Evolutionary conservation across 2,329 filamentous ascomycete genomes (phyloP), one percentile per base, ranked within the genome.

Genomic region (Simplicillium aogashimaense): DNA sequence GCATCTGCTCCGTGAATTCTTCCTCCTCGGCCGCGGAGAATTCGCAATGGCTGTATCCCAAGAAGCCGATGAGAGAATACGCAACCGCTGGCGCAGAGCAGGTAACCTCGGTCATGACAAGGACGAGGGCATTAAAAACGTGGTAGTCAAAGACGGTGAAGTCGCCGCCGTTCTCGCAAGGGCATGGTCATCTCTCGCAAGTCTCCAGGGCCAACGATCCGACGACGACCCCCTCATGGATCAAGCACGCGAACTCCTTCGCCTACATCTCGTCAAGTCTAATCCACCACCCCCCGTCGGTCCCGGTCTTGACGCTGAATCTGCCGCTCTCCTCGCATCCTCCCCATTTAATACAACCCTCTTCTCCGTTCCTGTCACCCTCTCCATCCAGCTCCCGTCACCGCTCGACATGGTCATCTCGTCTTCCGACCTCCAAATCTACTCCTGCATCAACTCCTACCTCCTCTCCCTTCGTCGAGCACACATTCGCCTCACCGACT

Each of bases 381-480:
- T 98, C 32, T 80, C 75, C 1, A 70, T 95, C 47, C 76, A 81
- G 31, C 78, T 94, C 8, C 75, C 76, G 3, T 81, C 84, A 2
- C 89, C 92, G 0, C 63, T 97, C 5, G 89, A 97, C 55, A 74
- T 98, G 25, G 94, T 97, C 52, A 75, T 97, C 20, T 79, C 84
- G 10, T 67, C 75, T 4, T 70, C 79, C 1, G 89, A 97, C 52
- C 64, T 94, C 10, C 74, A 83, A 37, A 75, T 77, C 1, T 98
- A 97, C 59, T 84, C 87, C 0, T 72, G 73, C n/a, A 81, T 95
- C 45, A 88, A 94, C 57, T 76, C 86, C 2, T 97, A 95, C 51
- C 74, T 98, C 0, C 66, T 95, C 9, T 84, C 86, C 1, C 80
- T 97, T 46, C 82, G 87, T 39, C 78, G 89, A 43, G 86, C 88